Evolutionary conservation across 1,284 basidiomycete genomes (phyloP), one percentile per base, ranked within the genome.

Genomic region (Meripilus lineatus): DNA sequence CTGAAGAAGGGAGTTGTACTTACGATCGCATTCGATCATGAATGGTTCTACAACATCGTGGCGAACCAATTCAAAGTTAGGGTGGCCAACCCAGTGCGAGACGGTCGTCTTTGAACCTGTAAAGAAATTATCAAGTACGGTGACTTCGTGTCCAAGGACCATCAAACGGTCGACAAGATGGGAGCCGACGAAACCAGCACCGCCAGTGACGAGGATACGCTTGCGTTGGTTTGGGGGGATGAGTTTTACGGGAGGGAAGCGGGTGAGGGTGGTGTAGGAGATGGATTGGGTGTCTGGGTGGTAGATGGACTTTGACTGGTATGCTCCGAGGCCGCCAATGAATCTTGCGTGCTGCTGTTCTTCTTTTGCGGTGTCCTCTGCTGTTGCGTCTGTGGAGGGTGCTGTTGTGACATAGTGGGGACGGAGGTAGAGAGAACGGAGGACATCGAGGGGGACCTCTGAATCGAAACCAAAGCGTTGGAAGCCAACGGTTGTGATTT

Each of bases 81-180:
- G 95, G 66, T 99, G 95, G 2, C 95, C 95, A 50, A 93, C 77
- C 90, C 90, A 93, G 63, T 94, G 91, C 50, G 84, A 88, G 53
- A 97, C 83, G 40, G 93, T 94, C 25, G 90, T 93, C 67, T 94
- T 94, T 43, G 89, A 90, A 17, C 95, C 95, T 18, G 94, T 97
- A 72, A 98, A 98, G 66, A 98, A 98, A 71, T 97, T 97, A 72
- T 98, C 95, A 44, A 98, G 69, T 46, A 98, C 95, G 42, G 92
- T 93, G 53, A 98, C 93, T 65, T 98, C 94, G 66, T 98, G 95
- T 17, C 95, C 95, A 52, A 97, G 81, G 52, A 97, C 79, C 92
- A 99, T 95, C 49, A 98, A 79, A 43, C 95, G 84, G 70, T 99
- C 95, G 42, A 94, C 90, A 46, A 99, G 82, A 70, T 99, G 95